phyloP scores from a whole-genome alignment of 139 green algal species.

The Klebsormidium nitens region DNA sequence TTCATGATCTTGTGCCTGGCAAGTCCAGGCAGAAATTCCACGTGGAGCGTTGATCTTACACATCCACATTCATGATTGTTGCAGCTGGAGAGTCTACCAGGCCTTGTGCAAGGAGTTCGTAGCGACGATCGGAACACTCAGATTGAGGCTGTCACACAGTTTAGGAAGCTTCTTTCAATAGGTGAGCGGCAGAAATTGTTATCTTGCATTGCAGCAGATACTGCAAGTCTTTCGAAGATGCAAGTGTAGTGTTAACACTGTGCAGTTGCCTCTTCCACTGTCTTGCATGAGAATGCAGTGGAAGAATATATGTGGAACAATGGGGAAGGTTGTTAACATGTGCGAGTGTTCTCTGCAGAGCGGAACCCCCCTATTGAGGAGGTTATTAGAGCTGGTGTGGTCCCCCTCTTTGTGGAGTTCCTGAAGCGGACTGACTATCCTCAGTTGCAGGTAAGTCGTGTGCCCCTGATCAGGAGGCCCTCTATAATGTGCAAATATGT shows the following conservation, averaged over 20 bases:
- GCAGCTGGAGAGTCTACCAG: constrained; percentile 80
- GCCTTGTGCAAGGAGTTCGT: constrained; percentile 90
- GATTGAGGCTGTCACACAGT: constrained; percentile 92
- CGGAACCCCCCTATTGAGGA: constrained; percentile 97
- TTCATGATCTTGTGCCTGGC: no score
- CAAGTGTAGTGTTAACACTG: no score
- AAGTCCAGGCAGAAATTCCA: no score
- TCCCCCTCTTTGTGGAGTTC: constrained; percentile 96
- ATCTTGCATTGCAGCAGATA: not conserved
- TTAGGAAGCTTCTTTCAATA: constrained; percentile 98
- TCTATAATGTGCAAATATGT: no score
- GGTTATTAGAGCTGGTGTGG: constrained; percentile 91
- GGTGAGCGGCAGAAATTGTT: constrained; percentile 30
- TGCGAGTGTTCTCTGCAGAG: constrained; percentile 59
- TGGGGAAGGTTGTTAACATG: constrained; percentile 1
- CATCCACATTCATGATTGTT: no score
- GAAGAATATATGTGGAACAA: no score
- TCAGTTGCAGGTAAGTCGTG: constrained; percentile 53
- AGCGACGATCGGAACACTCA: constrained; percentile 72
- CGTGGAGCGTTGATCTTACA: no score
- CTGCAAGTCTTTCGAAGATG: no score
- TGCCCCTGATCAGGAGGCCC: not conserved
- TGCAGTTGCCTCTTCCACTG: no score
- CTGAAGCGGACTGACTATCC: constrained; percentile 77
- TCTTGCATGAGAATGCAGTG: no score